phyloP scores from a whole-genome alignment of 2,329 filamentous ascomycete species.

The Lecanicillium sp. region DNA sequence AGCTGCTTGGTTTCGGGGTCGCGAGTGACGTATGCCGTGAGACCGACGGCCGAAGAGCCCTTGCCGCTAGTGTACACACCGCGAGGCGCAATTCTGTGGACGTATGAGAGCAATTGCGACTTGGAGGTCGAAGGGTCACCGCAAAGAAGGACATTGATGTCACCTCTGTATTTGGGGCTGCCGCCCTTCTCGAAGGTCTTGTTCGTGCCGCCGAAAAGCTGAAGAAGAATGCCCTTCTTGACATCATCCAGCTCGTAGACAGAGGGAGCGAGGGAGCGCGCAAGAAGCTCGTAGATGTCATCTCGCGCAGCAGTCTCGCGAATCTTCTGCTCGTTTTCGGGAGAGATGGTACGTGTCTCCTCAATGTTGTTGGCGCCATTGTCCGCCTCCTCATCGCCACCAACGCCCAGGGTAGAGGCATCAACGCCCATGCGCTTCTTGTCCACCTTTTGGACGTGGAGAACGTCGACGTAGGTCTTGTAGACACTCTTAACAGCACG shows the following conservation, averaged over 20 bases:
- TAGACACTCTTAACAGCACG: conserved; percentile 90
- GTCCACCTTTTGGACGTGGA: conserved; percentile 95
- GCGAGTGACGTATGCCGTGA: conserved; percentile 74
- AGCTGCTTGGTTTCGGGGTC: conserved; percentile 76
- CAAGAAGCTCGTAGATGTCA: conserved; percentile 89
- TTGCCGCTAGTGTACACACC: conserved; percentile 77
- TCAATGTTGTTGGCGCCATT: conserved; percentile 71
- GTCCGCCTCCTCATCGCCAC: conserved; percentile 60
- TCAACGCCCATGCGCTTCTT: conserved; percentile 92
- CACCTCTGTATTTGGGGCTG: conserved; percentile 89
- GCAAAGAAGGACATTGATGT: conserved; percentile 95
- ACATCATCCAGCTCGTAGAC: conserved; percentile 98
- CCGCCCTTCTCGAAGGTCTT: conserved; percentile 96
- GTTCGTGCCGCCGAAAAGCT: conserved; percentile 95
- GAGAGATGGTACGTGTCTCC: conserved; percentile 73
- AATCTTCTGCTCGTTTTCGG: conserved; percentile 88
- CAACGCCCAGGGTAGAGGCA: conserved; percentile 75
- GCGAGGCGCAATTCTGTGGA: conserved; percentile 95
- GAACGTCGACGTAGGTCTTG: conserved; percentile 94
- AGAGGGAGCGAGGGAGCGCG: conserved; percentile 86
- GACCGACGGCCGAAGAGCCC: conserved; percentile 73
- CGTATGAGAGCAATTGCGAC: conserved; percentile 88
- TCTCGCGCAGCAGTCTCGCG: conserved; percentile 68
- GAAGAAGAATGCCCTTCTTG: conserved; percentile 95
- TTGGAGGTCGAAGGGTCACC: conserved; percentile 96